These are phyloP conservation scores for Westerdykella sp. DNA, from an alignment of 2,329 filamentous ascomycete genomes.

Conservation along the genomic window DNA sequence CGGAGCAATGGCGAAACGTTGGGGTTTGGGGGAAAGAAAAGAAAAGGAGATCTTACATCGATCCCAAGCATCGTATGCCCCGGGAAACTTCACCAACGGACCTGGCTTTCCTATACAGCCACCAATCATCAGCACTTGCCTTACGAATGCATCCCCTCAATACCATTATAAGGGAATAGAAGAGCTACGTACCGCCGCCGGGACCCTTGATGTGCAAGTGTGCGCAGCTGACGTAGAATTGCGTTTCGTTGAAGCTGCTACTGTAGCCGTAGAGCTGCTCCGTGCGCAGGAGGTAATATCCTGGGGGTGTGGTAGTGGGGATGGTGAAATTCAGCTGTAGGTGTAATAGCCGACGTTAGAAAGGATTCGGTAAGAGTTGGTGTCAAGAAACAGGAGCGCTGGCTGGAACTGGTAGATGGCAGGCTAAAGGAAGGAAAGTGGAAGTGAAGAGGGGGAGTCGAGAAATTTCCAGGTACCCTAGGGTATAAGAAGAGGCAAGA, in stretches of 20 bases:
- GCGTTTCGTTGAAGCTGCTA: conserved; percentile 6
- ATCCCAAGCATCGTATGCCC: conserved; percentile 8
- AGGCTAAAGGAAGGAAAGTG: no score
- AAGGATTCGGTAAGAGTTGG: neutral
- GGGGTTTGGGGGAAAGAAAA: neutral
- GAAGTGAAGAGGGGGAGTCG: no score
- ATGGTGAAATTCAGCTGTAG: conserved; percentile 10
- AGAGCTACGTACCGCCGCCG: neutral
- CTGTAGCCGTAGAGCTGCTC: conserved; percentile 10
- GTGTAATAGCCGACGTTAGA: no score
- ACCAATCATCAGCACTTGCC: no score
- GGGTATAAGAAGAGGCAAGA: no score
- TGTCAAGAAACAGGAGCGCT: no score
- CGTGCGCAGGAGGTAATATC: conserved; percentile 7
- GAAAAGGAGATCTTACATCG: neutral
- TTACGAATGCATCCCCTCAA: no score
- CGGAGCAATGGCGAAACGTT: no score
- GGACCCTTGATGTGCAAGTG: conserved; percentile 6
- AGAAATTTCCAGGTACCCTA: no score
- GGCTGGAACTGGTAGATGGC: no score
- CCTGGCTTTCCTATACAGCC: conserved; percentile 1
- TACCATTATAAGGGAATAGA: no score
- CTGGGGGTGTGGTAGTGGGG: conserved; percentile 7
- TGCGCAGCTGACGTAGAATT: conserved; percentile 12
- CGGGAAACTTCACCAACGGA: conserved; percentile 10